These are phyloP conservation scores for Emericellopsis cladophorae DNA, from an alignment of 2,329 filamentous ascomycete genomes.

Conservation along the genomic window DNA sequence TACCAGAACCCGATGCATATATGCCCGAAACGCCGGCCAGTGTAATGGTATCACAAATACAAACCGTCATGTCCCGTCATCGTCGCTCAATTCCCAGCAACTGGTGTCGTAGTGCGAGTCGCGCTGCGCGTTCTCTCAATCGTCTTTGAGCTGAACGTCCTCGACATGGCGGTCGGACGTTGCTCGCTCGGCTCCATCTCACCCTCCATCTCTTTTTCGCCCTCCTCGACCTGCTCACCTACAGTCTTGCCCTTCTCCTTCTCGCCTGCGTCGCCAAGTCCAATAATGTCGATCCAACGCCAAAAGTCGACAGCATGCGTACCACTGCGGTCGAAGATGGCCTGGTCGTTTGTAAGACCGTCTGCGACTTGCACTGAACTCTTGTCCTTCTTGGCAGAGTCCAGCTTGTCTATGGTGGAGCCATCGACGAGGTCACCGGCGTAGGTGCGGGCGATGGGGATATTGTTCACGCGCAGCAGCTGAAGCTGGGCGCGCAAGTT, in stretches of 20 bases:
- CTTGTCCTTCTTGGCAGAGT: slow-evolving; percentile 7
- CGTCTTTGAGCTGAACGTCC: slow-evolving; percentile 3
- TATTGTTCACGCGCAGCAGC: slow-evolving; percentile 34
- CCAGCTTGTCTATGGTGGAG: slow-evolving; percentile 21
- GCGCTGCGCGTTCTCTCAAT: background rate
- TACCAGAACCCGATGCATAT: too few relatives aligned
- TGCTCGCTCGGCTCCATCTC: slow-evolving; percentile 15
- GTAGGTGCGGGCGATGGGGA: slow-evolving; percentile 37
- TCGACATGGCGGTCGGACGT: background rate
- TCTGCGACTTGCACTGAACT: slow-evolving; percentile 12
- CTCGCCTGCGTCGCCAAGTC: slow-evolving; percentile 24
- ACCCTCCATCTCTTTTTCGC: slow-evolving; percentile 19
- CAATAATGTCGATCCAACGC: slow-evolving; percentile 39
- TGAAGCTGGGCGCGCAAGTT: slow-evolving; percentile 48
- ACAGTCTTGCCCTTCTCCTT: slow-evolving; percentile 14
- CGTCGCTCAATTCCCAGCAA: background rate
- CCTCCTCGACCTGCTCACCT: slow-evolving; percentile 18
- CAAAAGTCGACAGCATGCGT: slow-evolving; percentile 29
- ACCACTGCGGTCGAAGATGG: slow-evolving; percentile 33
- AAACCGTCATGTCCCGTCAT: too few relatives aligned
- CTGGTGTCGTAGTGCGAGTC: background rate
- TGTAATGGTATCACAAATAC: too few relatives aligned
- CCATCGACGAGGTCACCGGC: slow-evolving; percentile 36
- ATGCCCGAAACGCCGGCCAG: too few relatives aligned
- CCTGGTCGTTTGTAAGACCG: slow-evolving; percentile 31